phyloP scores from a whole-genome alignment of 2,329 filamentous ascomycete genomes.

The Zymoseptoria tritici region DNA sequence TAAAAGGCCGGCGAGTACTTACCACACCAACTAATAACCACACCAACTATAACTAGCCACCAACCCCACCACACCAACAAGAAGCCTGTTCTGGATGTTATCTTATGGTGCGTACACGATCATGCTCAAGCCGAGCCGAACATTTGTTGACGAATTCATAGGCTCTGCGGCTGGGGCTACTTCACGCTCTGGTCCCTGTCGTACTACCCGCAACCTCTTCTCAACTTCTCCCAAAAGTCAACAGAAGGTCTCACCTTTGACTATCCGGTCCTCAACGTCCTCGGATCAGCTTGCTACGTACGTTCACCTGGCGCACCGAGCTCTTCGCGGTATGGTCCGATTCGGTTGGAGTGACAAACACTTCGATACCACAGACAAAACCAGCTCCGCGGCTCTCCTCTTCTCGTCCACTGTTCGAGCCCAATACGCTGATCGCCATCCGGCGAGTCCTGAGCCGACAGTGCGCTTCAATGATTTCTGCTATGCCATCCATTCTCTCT shows the following conservation, averaged over 20 bases:
- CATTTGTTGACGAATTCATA: not conserved
- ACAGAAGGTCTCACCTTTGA: slow-evolving; percentile 84
- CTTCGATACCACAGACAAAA: slow-evolving; percentile 19
- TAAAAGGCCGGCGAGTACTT: too few species aligned
- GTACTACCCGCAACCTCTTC: slow-evolving; percentile 83
- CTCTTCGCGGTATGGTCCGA: not conserved
- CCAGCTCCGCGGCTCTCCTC: slow-evolving; percentile 67
- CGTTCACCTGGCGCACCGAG: not conserved
- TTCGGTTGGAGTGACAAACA: not conserved
- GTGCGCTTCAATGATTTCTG: slow-evolving; percentile 84
- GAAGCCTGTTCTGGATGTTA: too few species aligned
- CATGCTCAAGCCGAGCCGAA: too few species aligned
- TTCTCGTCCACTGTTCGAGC: slow-evolving; percentile 67
- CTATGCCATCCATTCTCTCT: slow-evolving; percentile 76
- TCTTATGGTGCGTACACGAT: too few species aligned
- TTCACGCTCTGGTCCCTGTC: slow-evolving; percentile 58
- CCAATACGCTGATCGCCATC: slow-evolving; percentile 78
- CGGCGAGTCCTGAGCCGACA: slow-evolving; percentile 64
- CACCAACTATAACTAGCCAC: too few species aligned
- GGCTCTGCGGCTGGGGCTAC: slow-evolving; percentile 24
- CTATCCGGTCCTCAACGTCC: slow-evolving; percentile 67
- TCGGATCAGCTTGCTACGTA: slow-evolving; percentile 64
- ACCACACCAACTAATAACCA: too few species aligned
- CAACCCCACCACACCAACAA: too few species aligned
- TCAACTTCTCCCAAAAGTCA: slow-evolving; percentile 68